Evolutionary conservation across 257 asterid genomes (phyloP).

Genomic region (Asclepias syriaca): DNA sequence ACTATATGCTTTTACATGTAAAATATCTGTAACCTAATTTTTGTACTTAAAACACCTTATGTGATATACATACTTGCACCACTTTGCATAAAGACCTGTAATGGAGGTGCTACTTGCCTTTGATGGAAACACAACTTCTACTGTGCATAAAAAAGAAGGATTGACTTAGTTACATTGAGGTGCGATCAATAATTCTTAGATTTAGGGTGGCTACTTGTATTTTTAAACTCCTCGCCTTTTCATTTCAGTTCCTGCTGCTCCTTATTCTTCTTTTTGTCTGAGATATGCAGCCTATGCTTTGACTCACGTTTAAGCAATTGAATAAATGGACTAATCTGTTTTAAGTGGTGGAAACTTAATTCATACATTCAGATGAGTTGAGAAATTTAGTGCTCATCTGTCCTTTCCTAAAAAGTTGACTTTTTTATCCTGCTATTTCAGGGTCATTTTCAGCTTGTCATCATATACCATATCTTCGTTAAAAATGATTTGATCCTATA

Average conservation of each 20-base stretch:
- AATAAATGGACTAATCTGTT: neutral
- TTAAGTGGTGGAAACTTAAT: neutral
- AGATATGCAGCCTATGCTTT: neutral
- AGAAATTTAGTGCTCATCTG: neutral
- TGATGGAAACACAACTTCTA: neutral
- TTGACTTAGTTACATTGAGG: neutral
- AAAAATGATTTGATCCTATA: neutral
- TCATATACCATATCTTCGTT: neutral
- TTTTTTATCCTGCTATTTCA: neutral
- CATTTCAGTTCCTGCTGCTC: neutral
- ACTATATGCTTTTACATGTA: neutral
- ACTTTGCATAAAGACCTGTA: neutral
- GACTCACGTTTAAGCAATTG: neutral
- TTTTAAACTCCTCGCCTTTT: neutral
- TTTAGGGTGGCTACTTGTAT: neutral
- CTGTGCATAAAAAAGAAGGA: neutral
- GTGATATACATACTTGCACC: neutral
- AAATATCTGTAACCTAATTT: neutral
- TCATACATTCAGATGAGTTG: neutral
- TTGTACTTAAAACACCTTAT: neutral
- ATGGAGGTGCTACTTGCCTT: neutral
- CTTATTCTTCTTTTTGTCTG: neutral
- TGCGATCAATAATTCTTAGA: neutral
- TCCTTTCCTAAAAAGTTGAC: neutral
- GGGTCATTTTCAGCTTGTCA: neutral